Evolutionary conservation across 768 basidiomycete genomes (phyloP).

Genomic region (Termitomyces sp.): DNA sequence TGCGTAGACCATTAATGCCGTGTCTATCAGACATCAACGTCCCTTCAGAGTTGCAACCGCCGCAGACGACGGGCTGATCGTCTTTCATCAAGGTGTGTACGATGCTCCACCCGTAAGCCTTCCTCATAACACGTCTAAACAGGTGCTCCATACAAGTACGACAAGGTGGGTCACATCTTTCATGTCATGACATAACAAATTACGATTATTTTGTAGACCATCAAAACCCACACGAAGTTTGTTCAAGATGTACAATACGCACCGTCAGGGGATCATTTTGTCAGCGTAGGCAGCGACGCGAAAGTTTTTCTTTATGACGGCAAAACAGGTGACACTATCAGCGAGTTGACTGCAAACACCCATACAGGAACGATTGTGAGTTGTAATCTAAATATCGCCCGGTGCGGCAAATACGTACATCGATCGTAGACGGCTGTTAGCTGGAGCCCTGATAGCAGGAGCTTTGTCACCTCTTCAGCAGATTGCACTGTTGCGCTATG

Average conservation of each 20-base stretch:
- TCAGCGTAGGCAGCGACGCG: conserved; percentile 83
- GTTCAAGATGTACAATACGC: conserved; percentile 88
- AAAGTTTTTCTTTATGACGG: conserved; percentile 91
- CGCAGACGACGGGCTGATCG: conserved; percentile 74
- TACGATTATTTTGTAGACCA: conserved; percentile 38
- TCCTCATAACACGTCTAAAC: not conserved
- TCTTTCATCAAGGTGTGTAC: conserved; percentile 70
- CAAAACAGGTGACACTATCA: conserved; percentile 73
- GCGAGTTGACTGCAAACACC: conserved; percentile 59
- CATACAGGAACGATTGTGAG: conserved; percentile 76
- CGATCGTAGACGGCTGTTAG: conserved; percentile 55
- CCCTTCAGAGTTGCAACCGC: conserved; percentile 91
- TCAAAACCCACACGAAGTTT: conserved; percentile 87
- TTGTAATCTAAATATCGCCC: conserved; percentile 6
- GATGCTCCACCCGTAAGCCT: not conserved
- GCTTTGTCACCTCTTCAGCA: conserved; percentile 75
- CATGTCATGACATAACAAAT: not conserved
- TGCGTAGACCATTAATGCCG: conserved; percentile 73
- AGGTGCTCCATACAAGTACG: conserved; percentile 87
- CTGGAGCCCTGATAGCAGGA: conserved; percentile 77
- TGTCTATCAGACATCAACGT: conserved; percentile 80
- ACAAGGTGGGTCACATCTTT: conserved; percentile 44
- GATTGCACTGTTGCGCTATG: conserved; percentile 88
- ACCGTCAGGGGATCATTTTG: conserved; percentile 76
- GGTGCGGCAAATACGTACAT: not conserved